Base-by-base conservation (phyloP, 345 rosid species). In the Pugionium cornutum region DNA sequence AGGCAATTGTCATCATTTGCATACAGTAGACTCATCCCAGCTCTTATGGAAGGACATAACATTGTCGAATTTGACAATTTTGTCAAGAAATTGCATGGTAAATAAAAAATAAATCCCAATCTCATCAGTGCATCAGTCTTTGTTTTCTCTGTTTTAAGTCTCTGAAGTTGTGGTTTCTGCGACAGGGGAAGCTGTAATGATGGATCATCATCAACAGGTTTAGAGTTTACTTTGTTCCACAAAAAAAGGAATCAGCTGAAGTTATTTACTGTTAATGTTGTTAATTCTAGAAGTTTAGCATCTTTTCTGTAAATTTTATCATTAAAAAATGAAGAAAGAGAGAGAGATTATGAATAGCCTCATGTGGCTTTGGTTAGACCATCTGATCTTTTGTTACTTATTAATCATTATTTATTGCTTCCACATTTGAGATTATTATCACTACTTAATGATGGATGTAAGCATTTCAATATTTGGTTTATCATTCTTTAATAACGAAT, bases 21-120 rank as follows among this genome's bases (percentile, higher is more conserved):
- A 7, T 89, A 89, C 77, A 83, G 81, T 58, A 89, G 96, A 77
- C 99, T 87, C 62, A 66, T 73, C 48, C 77, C 91, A 26, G 66
- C 69, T 75, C 95, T 95, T 34, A 79, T 89, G 92, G 94, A 91
- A 78, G 81, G 86, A 66, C 86, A 79, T 44, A 86, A 84, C 84
- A 74, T 87, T 61, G 55, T 80, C 48, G 96, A 95, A 70, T 89
- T 95, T 11, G 89, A 91, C 41, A 81, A 73, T 4, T 91, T 95
- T 58, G 83, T 91, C 77, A 90, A 87, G 78, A 85, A 87, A 76
- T 82, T 91, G 85, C 99, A 95, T 49, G 99, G 97, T 95, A 83
- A 76, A 9, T 46, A n/a, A 18, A 18, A 18, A 1, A 45, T 46
- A 7, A 8, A 46, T 43, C 39, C 4, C 7, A 27, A 6, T 41